Evolutionary conservation across 2,329 filamentous ascomycete species (phyloP), one percentile per base, ranked within the genome.

Genomic region (Byssochlamys sp.): DNA sequence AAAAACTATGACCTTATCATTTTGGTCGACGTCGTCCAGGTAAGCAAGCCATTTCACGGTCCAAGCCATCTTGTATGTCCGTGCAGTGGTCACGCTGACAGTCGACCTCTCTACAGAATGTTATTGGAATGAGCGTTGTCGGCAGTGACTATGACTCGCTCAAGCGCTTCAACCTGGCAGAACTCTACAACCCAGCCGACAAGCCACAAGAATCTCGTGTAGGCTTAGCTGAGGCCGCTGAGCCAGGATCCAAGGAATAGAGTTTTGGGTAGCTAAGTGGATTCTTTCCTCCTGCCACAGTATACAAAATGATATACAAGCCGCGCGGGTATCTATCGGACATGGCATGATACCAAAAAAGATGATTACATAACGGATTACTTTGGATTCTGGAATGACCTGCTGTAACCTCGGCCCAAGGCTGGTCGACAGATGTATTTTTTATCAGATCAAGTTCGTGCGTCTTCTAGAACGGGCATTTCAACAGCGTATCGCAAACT

Each of bases 71-170:
- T 9, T 6, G n/a, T 39, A 45, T n/a, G 39, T 19, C n/a, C 19
- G 12, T 39, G n/a, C 14, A 39, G 12, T n/a, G 12, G 39, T 45
- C n/a, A 19, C 39, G 19, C 39, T 45, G 39, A 45, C 39, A 45
- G 29, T 31, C 7, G 29, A 31, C n/a, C 7, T n/a, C 6, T 39
- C 12, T 39, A 39, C 62, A 85, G 83, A 85, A 84, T 62, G 70
- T 86, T 9, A 79, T 83, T 59, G 84, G 84, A 24, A 84, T 87
- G 77, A 84, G 82, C 61, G 82, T 86, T 7, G 81, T 85, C 3
- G 79, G 78, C 24, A 71, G 75, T 55, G 81, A 84, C 61, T 86
- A 81, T 63, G 83, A 86, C 56, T 71, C 76, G 61, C 73, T 87
- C 60, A 86, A 84, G 70, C 77, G 80, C 57, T 86, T 80, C 70